A percentile compares a stretch with the other conserved stretches of the same genome.
Conservation (phyloP, 2,329 filamentous ascomycete species). For the Diaporthe sp. region DNA sequence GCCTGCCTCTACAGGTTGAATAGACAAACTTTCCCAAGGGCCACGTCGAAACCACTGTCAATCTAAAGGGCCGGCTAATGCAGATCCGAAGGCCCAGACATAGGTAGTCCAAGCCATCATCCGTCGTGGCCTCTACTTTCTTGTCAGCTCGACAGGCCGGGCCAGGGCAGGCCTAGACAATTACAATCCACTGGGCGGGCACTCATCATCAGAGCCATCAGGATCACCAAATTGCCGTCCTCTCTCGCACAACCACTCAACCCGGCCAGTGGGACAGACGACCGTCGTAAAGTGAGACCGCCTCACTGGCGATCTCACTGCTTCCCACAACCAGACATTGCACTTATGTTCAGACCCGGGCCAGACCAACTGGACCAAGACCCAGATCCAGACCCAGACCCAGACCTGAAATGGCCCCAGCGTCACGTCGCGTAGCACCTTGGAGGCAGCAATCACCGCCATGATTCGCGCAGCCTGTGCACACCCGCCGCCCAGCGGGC, state of each 20-base stretch:
- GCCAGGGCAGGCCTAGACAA: conserved; percentile 26
- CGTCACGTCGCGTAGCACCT: conserved; percentile 11
- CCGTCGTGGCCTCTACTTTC: conserved; percentile 1
- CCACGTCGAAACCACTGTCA: conserved; percentile 23
- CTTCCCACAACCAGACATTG: conserved; percentile 13
- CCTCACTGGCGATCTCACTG: conserved; percentile 24
- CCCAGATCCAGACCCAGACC: background rate
- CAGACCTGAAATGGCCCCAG: conserved; percentile 22
- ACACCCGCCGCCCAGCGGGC: background rate
- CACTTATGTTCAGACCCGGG: conserved; percentile 7
- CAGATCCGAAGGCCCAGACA: conserved; percentile 32
- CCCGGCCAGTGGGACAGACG: conserved; percentile 27
- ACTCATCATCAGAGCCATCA: conserved; percentile 25
- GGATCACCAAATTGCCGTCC: conserved; percentile 29
- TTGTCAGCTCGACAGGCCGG: conserved; percentile 1
- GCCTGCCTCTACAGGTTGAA: background rate
- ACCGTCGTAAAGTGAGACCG: conserved; percentile 27
- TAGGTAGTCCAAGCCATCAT: conserved; percentile 24
- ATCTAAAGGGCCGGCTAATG: conserved; percentile 29
- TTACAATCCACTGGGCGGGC: background rate
- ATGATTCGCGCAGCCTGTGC: conserved; percentile 30
- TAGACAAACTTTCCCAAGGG: conserved; percentile 20
- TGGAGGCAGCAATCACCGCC: conserved; percentile 19
- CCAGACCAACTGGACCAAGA: conserved; percentile 5
- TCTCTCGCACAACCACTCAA: background rate